Percentiles rank a stretch among this genome's conserved stretches.
Evolutionary conservation across 2,329 filamentous ascomycete species (phyloP).

Genomic region (Penicillium digitatum): DNA sequence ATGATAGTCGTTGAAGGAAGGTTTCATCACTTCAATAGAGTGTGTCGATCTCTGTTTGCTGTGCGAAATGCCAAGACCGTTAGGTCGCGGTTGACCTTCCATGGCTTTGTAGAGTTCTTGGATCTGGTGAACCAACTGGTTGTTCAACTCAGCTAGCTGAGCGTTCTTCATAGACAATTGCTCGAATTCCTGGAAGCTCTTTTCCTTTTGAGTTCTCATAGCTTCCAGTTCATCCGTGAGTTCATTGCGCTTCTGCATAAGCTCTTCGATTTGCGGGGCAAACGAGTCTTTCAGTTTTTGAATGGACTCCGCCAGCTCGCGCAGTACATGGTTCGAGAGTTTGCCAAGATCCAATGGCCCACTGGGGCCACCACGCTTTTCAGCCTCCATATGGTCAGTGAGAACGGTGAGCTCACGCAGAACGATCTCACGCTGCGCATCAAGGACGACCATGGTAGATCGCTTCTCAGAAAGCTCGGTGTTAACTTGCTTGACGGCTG

Average conservation of each 20-base stretch:
- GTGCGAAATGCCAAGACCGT: constrained; percentile 61
- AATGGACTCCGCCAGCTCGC: constrained; percentile 60
- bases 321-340: constrained; percentile 58
- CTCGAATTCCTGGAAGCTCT: constrained; percentile 92
- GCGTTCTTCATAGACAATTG: constrained; percentile 91
- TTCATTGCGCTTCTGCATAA: constrained; percentile 81
- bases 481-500: constrained; percentile 70
- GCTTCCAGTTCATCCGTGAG: constrained; percentile 80
- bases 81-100: constrained; percentile 32
- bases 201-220: constrained; percentile 80
- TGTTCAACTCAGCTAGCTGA: constrained; percentile 91
- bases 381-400: constrained; percentile 79
- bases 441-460: constrained; percentile 89
- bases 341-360: constrained; percentile 74
- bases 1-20: constrained; percentile 49
- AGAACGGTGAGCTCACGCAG: constrained; percentile 86
- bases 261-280: constrained; percentile 70
- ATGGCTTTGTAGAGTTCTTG: constrained; percentile 86
- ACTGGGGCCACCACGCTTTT: constrained; percentile 75
- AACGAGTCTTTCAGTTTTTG: constrained; percentile 77
- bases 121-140: constrained; percentile 89
- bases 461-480: constrained; percentile 87
- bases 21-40: constrained; percentile 45
- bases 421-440: constrained; percentile 93
- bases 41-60: constrained; percentile 50